Base-by-base conservation (phyloP, 129 eudicot species). In the Flaveria brownii region DNA sequence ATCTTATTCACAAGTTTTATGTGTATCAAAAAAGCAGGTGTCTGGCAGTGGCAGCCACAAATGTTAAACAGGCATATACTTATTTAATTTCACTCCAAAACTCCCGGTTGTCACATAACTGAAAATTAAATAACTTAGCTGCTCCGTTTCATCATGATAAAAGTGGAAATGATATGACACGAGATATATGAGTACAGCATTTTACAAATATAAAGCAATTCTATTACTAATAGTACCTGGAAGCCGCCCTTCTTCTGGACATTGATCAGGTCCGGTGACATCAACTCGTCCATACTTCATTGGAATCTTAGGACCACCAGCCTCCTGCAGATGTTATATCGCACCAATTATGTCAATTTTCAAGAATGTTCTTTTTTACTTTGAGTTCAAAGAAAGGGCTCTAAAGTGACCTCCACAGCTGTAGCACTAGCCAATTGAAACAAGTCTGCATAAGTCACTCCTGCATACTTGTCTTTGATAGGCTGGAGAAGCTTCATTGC, bases 201-300 rank as follows among this genome's bases (percentile, higher is more conserved):
- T 18, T 59, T 51, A 26, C 5, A 61, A 51, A 39, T 23, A 59
- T 26, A 33, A 60, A 74, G 11, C 20, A n/a, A 67, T 57, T 22
- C 22, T 70, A 33, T 78, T 28, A 75, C 77, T 66, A 46, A 72
- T 50, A 33, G 75, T 71, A 94, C 99, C 99, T 26, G 99, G 97
- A 52, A 94, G 97, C 78, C 99, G 87, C 78, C 99, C 99, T 86
- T 94, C 99, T 87, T 94, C 99, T 74, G 99, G 99, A 79, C 97
- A 94, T 77, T 91, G 89, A 0, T 86, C 93, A 64, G 99, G 93
- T 66, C 68, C 87, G 72, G 97, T 49, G 41, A 86, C 97, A 86
- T 94, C 99, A 46, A 89, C 91, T 78, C 99, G 86, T 49, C 99
- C 99, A 86, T 91, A 94, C 83, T 87, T 94, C 99, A 94, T 91